phyloP scores from a whole-genome alignment of 2,329 filamentous ascomycete species.

The Cyanodermella asteris region DNA sequence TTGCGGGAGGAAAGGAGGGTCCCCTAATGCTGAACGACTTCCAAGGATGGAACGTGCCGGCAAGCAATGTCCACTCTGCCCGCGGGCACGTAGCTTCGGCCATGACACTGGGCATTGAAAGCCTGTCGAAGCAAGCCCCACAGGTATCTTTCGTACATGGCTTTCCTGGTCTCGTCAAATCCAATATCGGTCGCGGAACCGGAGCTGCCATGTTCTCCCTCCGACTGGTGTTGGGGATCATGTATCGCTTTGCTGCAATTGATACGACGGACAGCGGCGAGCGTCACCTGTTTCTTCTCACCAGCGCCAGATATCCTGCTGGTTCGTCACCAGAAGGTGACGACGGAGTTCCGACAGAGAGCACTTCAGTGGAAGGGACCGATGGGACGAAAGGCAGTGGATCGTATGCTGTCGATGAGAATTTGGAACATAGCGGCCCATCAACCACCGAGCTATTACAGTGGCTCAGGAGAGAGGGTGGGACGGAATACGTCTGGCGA shows the following conservation, averaged over 20 bases:
- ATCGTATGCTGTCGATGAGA: conserved; percentile 10
- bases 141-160: conserved; percentile 27
- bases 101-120: conserved; percentile 27
- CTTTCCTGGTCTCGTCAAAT: conserved; percentile 26
- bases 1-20: conserved; percentile 31
- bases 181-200: too few relatives aligned
- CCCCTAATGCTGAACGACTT: conserved; percentile 25
- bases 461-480: conserved; percentile 11
- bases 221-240: conserved; percentile 13
- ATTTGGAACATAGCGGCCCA: conserved; percentile 7
- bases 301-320: conserved; percentile 15
- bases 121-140: conserved; percentile 24
- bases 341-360: too few relatives aligned
- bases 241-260: conserved; percentile 10
- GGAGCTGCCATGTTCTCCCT: conserved; percentile 16
- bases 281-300: conserved; percentile 22
- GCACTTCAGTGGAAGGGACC: conserved; percentile 9
- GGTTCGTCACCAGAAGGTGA: conserved; percentile 5
- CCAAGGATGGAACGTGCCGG: conserved; percentile 18
- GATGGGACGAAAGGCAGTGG: conserved; percentile 13
- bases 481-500: conserved; percentile 13
- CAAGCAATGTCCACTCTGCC: conserved; percentile 16
- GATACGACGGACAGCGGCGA: conserved; percentile 20
- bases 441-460: conserved; percentile 11
- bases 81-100: conserved; percentile 27